Percentiles rank a stretch among this genome's conserved stretches.
These are phyloP conservation scores for Paraleonurus japonicus DNA, from an alignment of 257 asterid genomes.

Conservation along the genomic window DNA sequence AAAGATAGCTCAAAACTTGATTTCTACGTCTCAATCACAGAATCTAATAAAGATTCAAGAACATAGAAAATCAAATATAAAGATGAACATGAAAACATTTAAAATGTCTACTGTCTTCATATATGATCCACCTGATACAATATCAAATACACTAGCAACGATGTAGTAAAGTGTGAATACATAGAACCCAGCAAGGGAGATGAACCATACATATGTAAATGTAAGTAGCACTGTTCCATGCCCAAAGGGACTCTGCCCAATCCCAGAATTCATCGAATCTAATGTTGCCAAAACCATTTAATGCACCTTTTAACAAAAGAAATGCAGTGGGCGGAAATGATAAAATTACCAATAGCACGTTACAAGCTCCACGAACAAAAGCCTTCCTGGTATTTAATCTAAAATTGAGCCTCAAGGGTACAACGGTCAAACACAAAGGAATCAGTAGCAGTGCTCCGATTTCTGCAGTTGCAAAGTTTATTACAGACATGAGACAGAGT, in stretches of 20 bases:
- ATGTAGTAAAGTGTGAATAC: conserved; percentile 53
- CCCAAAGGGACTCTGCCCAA: conserved; percentile 86
- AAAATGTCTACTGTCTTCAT: too few relatives aligned
- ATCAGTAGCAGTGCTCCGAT: conserved; percentile 80
- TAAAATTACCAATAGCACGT: conserved; percentile 37
- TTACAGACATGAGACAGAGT: conserved; percentile 88
- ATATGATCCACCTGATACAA: conserved; percentile 3
- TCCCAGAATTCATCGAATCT: conserved; percentile 73
- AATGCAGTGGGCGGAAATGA: conserved; percentile 66
- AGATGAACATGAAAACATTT: not conserved
- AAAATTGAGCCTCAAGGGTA: conserved; percentile 53
- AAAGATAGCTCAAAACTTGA: not conserved
- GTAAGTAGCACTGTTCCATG: conserved; percentile 92
- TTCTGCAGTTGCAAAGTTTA: conserved; percentile 92
- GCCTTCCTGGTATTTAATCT: conserved; percentile 33
- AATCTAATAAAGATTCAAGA: not conserved
- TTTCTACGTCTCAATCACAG: not conserved
- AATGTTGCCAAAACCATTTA: conserved; percentile 47
- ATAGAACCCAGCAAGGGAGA: conserved; percentile 93
- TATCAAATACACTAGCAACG: conserved; percentile 34
- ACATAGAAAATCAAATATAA: not conserved
- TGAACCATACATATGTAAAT: conserved; percentile 77
- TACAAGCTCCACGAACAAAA: conserved; percentile 41
- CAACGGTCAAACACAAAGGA: conserved; percentile 73
- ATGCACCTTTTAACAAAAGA: conserved; percentile 50